phyloP scores from a whole-genome alignment of 1,139 yeast species.

The Lodderomyces theae region DNA sequence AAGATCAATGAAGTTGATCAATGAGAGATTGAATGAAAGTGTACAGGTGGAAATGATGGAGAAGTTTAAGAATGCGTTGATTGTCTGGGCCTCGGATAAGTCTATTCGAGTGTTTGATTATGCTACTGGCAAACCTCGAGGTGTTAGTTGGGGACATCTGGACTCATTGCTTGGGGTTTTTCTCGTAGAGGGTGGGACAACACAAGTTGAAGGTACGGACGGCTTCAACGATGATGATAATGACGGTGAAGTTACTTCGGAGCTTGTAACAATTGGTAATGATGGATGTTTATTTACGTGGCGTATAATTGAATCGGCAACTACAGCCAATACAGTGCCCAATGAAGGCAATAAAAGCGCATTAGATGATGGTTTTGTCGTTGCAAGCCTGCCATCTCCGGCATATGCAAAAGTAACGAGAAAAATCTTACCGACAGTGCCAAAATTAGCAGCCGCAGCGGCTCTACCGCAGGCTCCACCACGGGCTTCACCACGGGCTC shows the following conservation, averaged over 20 bases:
- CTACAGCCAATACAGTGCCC: neutral
- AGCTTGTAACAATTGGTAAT: conserved; percentile 41
- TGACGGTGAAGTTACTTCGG: conserved; percentile 11
- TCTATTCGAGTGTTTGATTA: conserved; percentile 52
- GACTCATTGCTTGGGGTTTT: conserved; percentile 49
- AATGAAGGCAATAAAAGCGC: conserved; percentile 3
- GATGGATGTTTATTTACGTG: conserved; percentile 57
- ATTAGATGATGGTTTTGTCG: neutral
- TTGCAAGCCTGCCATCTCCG: conserved; percentile 14
- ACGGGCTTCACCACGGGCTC: too few relatives aligned
- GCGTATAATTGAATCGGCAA: conserved; percentile 21
- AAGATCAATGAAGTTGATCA: conserved; percentile 40
- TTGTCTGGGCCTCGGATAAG: conserved; percentile 52
- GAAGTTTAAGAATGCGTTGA: conserved; percentile 24
- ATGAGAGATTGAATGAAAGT: conserved; percentile 35
- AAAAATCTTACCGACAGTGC: conserved; percentile 29
- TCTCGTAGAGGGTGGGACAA: conserved; percentile 3
- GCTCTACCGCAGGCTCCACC: too few relatives aligned
- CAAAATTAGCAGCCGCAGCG: conserved; percentile 13
- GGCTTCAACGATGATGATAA: conserved; percentile 3
- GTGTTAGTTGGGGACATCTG: conserved; percentile 65
- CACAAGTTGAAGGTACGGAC: too few relatives aligned
- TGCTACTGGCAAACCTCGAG: conserved; percentile 42
- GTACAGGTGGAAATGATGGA: conserved; percentile 43
- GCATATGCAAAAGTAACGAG: conserved; percentile 31